phyloP scores from a whole-genome alignment of 345 rosid genomes.

The Nasturtium officinale region DNA sequence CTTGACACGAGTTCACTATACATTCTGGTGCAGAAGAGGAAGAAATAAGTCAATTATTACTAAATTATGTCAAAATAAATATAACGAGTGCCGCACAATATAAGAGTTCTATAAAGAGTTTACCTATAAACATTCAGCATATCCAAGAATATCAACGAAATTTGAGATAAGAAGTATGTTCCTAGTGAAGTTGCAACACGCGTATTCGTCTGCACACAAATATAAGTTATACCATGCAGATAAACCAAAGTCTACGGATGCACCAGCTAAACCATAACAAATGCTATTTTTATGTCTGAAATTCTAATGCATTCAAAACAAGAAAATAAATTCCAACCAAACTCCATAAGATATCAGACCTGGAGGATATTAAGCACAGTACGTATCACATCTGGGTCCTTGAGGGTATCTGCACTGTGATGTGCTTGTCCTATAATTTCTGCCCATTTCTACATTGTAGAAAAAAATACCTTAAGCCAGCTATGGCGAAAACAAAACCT shows the following conservation, averaged over 20 bases:
- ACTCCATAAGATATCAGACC: slow-evolving; percentile 49
- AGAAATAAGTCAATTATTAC: background rate
- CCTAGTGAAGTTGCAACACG: slow-evolving; percentile 93
- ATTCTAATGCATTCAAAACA: slow-evolving; percentile 1
- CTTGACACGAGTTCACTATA: slow-evolving; percentile 97
- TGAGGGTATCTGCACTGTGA: slow-evolving; percentile 83
- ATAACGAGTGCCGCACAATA: background rate
- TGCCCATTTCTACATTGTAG: slow-evolving; percentile 79
- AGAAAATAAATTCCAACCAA: background rate
- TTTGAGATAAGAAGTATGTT: slow-evolving; percentile 79
- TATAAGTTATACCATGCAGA: background rate
- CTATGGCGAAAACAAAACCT: slow-evolving; percentile 26
- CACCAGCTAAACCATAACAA: slow-evolving; percentile 15
- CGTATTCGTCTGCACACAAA: slow-evolving; percentile 82
- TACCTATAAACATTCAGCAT: slow-evolving; percentile 98
- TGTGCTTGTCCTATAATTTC: slow-evolving; percentile 95
- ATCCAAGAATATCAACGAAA: slow-evolving; percentile 87
- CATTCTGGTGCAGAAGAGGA: slow-evolving; percentile 67
- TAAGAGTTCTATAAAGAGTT: background rate
- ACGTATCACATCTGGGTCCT: slow-evolving; percentile 84
- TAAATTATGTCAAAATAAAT: background rate
- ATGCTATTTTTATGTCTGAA: background rate
- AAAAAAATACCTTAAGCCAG: slow-evolving; percentile 16
- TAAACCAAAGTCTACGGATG: background rate
- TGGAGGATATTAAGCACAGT: slow-evolving; percentile 91